Evolutionary conservation across 345 rosid genomes (phyloP), one percentile per base, ranked within the genome.

Genomic region (Aurinia saxatilis): DNA sequence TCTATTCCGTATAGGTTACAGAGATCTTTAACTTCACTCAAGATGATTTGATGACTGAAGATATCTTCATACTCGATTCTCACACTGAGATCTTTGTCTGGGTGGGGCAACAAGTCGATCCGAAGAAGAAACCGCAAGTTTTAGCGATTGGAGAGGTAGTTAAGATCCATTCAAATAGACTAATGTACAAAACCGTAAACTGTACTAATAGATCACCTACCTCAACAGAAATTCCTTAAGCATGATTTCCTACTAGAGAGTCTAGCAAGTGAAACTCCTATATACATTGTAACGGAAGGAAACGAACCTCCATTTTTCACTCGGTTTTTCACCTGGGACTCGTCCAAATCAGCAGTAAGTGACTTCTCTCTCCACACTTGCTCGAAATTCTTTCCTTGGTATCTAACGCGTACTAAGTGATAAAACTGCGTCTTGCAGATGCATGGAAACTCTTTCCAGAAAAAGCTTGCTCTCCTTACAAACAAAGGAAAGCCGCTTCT

Each of bases 31-130:
- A 77, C 79, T 95, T 88, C 64, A 68, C 85, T 36, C 98, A 90
- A 77, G 99, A 95, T 72, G 98, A 95, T 81, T 71, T 95, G 79
- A 88, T 95, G 99, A 90, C 99, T 4, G 99, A 95, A 79, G 99
- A 95, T 73, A 84, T 88, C 66, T 88, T 83, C 78, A 79, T 95
- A 76, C 84, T 95, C 69, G 87, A 95, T 83, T 80, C 87, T 78
- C 91, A 88, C 74, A 80, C 87, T 21, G 91, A 85, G 53, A 74
- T 88, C 66, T 95, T 77, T 81, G 85, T 90, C 50, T 95, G 99
- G 99, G 93, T 88, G 23, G 99, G 99, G 49, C 93, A 86, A 71
- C 81, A 83, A 65, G 97, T 86, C 57, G 95, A 95, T 66, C 44
- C 90, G 48, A 84, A 86, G 80, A 88, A 57, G 45, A 90, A 77